phyloP scores from a whole-genome alignment of 75 land plant species.

The Pinus tabuliformis region DNA sequence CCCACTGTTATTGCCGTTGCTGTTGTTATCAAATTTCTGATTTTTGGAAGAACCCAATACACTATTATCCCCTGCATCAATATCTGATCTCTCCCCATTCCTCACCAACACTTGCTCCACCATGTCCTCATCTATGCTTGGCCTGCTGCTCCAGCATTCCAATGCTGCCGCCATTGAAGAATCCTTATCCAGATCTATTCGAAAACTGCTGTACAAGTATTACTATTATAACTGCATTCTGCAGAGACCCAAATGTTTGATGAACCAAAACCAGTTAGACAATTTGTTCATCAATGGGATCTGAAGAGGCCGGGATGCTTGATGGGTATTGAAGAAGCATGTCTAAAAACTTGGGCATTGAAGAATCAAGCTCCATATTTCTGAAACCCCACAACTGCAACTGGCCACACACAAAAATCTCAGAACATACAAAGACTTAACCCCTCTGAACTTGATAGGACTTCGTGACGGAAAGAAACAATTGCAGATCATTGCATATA shows the following conservation, averaged over 20 bases:
- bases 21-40: neutral
- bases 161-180: slow-evolving; percentile 61
- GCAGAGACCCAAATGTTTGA: neutral
- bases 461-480: neutral
- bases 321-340: neutral
- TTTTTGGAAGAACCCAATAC: neutral
- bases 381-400: neutral
- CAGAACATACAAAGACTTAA: neutral
- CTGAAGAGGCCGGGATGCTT: neutral
- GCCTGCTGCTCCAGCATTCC: slow-evolving; percentile 72
- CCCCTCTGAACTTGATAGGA: neutral
- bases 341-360: neutral
- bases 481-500: neutral
- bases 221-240: neutral
- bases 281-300: neutral
- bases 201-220: neutral
- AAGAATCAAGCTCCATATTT: neutral
- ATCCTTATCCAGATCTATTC: neutral
- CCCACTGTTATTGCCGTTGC: slow-evolving; percentile 16
- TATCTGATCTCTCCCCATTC: slow-evolving; percentile 50
- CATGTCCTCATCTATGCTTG: slow-evolving; percentile 74
- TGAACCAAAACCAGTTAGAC: neutral
- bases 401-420: neutral
- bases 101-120: slow-evolving; percentile 70
- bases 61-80: slow-evolving; percentile 11